These are phyloP conservation scores for Mentha longifolia DNA, from an alignment of 257 asterid species.

Conservation along the genomic window DNA sequence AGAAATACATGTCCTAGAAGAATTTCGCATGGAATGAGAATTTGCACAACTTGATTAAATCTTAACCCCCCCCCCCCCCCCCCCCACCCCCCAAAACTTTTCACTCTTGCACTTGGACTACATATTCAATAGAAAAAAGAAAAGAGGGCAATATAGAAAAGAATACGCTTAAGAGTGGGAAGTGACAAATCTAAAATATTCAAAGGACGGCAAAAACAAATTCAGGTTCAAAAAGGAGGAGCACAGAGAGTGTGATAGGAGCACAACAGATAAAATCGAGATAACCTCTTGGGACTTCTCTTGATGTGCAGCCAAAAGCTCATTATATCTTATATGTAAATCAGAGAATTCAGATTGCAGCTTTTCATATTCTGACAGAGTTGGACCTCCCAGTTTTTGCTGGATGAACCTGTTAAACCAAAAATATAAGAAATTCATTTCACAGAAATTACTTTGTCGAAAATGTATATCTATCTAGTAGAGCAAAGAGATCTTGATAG, in stretches of 20 bases:
- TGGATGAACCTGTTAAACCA: constrained; percentile 71
- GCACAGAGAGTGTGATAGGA: background rate
- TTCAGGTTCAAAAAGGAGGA: constrained; percentile 4
- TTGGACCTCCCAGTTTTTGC: constrained; percentile 91
- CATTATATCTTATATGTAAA: constrained; percentile 59
- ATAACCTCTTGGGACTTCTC: constrained; percentile 76
- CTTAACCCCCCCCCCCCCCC: too few relatives aligned
- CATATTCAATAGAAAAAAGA: too few relatives aligned
- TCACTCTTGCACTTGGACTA: too few relatives aligned
- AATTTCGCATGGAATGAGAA: too few relatives aligned
- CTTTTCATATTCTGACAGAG: constrained; percentile 79
- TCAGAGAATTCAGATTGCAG: constrained; percentile 75
- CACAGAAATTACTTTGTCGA: background rate
- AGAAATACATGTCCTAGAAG: too few relatives aligned
- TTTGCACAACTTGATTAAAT: too few relatives aligned
- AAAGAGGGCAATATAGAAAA: background rate
- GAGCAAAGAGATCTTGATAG: constrained; percentile 5
- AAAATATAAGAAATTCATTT: constrained; percentile 6
- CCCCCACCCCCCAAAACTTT: too few relatives aligned
- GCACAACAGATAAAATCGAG: constrained; percentile 22
- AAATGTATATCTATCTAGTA: background rate
- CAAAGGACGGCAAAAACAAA: background rate
- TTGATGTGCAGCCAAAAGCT: constrained; percentile 68
- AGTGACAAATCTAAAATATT: background rate
- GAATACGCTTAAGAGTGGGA: background rate